Conservation (phyloP, 2,329 filamentous ascomycete genomes). For the Whalleya microplaca region DNA sequence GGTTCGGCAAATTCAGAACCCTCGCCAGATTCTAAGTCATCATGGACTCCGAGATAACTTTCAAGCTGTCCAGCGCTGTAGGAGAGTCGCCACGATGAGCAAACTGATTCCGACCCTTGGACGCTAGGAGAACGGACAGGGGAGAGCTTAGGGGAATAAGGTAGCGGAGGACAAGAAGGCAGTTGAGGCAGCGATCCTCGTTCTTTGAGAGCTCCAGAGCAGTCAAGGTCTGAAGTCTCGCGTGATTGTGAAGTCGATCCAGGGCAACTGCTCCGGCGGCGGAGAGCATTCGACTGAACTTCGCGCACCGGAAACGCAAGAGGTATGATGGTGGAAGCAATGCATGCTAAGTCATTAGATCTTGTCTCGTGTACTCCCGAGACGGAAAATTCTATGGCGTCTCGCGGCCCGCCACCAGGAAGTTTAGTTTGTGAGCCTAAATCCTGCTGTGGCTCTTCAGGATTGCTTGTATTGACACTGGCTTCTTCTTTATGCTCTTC, state of each 20-base stretch:
- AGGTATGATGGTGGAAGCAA: slow-evolving; percentile 6
- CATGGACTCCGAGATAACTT: slow-evolving; percentile 25
- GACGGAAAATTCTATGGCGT: slow-evolving; percentile 53
- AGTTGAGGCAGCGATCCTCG: slow-evolving; percentile 20
- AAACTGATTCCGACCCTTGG: slow-evolving; percentile 30
- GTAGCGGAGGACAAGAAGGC: slow-evolving; percentile 27
- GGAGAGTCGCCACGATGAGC: slow-evolving; percentile 36
- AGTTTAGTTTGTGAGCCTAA: slow-evolving; percentile 34
- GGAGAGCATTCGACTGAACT: slow-evolving; percentile 8
- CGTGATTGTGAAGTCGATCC: slow-evolving; percentile 10
- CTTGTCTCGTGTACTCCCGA: slow-evolving; percentile 24
- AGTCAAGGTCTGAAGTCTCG: slow-evolving; percentile 12
- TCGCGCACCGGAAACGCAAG: slow-evolving; percentile 9
- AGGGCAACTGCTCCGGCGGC: slow-evolving; percentile 24
- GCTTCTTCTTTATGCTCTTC: slow-evolving; percentile 40
- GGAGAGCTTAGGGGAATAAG: slow-evolving; percentile 27
- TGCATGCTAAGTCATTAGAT: slow-evolving; percentile 4
- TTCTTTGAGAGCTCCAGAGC: slow-evolving; percentile 13
- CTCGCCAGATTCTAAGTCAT: slow-evolving; percentile 8
- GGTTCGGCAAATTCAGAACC: slow-evolving; percentile 13
- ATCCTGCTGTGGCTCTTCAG: slow-evolving; percentile 28
- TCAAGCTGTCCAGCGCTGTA: slow-evolving; percentile 33
- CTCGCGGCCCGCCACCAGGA: slow-evolving; percentile 49
- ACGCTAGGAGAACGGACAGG: slow-evolving; percentile 27
- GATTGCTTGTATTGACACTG: slow-evolving; percentile 35